Base-by-base conservation (phyloP, 345 rosid genomes). In the Brassica nigra region DNA sequence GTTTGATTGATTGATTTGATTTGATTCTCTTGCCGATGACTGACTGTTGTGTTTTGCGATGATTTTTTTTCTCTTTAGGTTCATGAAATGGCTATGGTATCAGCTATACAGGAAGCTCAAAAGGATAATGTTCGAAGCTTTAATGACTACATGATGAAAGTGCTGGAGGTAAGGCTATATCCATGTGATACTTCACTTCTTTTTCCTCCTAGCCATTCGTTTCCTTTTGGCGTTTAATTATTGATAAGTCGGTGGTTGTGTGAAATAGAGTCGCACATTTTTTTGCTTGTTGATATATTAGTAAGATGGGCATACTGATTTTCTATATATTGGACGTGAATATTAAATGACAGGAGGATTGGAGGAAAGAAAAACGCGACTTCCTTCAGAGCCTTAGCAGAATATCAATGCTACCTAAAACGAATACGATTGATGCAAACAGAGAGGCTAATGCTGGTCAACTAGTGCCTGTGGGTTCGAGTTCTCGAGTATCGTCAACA, bases 61-160 rank as follows among this genome's bases (percentile, higher is more conserved):
- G 18, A 18, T 18, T 23, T 23, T 23, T 23, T 23, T 23, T 23
- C 27, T 23, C 27, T 23, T 23, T 76, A 95, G 99, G 95, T 95
- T 84, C 99, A 90, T 86, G 99, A 93, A 86, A 90, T 95, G 94
- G 95, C 98, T 79, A 89, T 95, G 90, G 96, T 95, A 62, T 95
- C 97, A 47, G 92, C 98, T 71, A 89, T 95, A 75, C 99, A 95
- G 77, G 93, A 91, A 89, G 97, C 98, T 68, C 99, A 93, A 81
- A 91, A 90, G 85, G 99, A 95, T 83, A 95, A 88, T 61, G 80
- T 91, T 66, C 88, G 93, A 83, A 93, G 93, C 83, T 95, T 95
- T 74, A 89, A 90, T 87, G 99, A 93, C 84, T 88, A 93, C 80
- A 93, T 93, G 98, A 83, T 95, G 92, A 91, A 87, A 84, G 95